phyloP scores from a whole-genome alignment of 2,329 filamentous ascomycete genomes.

The Colletotrichum horii region DNA sequence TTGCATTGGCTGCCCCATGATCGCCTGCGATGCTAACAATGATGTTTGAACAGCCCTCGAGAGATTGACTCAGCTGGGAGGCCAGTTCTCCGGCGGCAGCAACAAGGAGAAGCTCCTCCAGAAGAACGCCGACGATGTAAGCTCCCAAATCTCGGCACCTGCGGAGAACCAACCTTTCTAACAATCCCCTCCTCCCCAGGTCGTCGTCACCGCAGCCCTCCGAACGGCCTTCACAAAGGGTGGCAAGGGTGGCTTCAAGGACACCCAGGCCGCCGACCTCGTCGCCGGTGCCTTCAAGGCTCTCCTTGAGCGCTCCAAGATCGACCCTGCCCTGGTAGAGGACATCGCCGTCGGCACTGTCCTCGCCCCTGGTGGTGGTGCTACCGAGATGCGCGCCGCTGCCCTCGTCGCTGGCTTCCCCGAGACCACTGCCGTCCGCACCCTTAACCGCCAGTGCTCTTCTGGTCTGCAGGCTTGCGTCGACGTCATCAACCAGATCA shows the following conservation, averaged over 20 bases:
- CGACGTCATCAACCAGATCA: slow-evolving; percentile 93
- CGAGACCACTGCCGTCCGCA: slow-evolving; percentile 81
- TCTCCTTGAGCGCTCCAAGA: slow-evolving; percentile 82
- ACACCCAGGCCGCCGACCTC: slow-evolving; percentile 86
- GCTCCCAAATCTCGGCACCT: background rate
- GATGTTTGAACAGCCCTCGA: slow-evolving; percentile 51
- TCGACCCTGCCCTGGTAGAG: slow-evolving; percentile 87
- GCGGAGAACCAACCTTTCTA: slow-evolving; percentile 19
- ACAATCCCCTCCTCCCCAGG: slow-evolving; percentile 45
- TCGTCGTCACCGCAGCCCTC: slow-evolving; percentile 91
- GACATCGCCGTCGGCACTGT: slow-evolving; percentile 93
- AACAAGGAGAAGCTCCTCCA: slow-evolving; percentile 63
- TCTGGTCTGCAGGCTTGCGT: slow-evolving; percentile 91
- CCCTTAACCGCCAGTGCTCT: slow-evolving; percentile 93
- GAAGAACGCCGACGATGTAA: slow-evolving; percentile 72
- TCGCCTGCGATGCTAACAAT: background rate
- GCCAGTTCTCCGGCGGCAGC: slow-evolving; percentile 60
- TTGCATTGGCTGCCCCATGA: slow-evolving; percentile 12
- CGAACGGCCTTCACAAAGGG: slow-evolving; percentile 93
- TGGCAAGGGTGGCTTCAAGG: slow-evolving; percentile 94
- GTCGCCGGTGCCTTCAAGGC: slow-evolving; percentile 83
- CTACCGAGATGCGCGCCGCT: slow-evolving; percentile 95
- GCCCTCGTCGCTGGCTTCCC: slow-evolving; percentile 91
- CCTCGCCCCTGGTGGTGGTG: slow-evolving; percentile 89
- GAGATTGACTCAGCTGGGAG: slow-evolving; percentile 64